Evolutionary conservation across 306 rosid genomes (phyloP).

Genomic region (Boehmeria nivea): DNA sequence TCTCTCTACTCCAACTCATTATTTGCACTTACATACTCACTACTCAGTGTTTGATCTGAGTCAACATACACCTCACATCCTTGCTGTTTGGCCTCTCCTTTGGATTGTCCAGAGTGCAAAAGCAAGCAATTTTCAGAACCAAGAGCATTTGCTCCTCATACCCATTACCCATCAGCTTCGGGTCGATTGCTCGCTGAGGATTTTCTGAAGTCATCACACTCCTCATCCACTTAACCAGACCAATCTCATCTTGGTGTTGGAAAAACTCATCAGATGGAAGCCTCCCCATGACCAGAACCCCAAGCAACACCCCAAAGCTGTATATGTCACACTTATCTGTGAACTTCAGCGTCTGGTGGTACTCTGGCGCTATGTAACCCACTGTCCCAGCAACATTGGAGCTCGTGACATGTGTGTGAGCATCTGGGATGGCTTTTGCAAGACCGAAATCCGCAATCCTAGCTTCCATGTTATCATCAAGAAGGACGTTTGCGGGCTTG

Average conservation of each 20-base stretch:
- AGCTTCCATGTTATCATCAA: constrained; percentile 89
- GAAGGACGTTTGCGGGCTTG: constrained; percentile 71
- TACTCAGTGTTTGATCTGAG: constrained; percentile 62
- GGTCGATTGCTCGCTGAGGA: constrained; percentile 56
- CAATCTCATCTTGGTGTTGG: constrained; percentile 56
- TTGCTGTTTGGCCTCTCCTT: constrained; percentile 86
- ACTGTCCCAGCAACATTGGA: constrained; percentile 77
- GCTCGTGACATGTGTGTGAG: constrained; percentile 58
- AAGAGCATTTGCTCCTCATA: constrained; percentile 88
- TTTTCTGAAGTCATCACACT: constrained; percentile 55
- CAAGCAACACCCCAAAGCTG: constrained; percentile 80
- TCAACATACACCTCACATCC: constrained; percentile 73
- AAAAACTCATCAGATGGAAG: constrained; percentile 74
- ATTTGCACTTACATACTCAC: too few relatives aligned
- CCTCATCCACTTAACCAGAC: constrained; percentile 79
- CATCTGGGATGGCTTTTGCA: constrained; percentile 79
- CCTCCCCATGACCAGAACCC: constrained; percentile 71
- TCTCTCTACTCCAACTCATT: too few relatives aligned
- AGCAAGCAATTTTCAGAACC: constrained; percentile 79
- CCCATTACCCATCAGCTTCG: constrained; percentile 53
- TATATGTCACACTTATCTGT: constrained; percentile 89
- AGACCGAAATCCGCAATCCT: constrained; percentile 93
- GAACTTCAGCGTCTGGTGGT: constrained; percentile 78
- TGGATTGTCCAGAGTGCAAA: constrained; percentile 77
- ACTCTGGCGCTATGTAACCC: constrained; percentile 89